Percentiles rank a stretch among this genome's conserved stretches.
Conservation (phyloP, 164 flowering plant genomes). For the Platanus orientalis region DNA sequence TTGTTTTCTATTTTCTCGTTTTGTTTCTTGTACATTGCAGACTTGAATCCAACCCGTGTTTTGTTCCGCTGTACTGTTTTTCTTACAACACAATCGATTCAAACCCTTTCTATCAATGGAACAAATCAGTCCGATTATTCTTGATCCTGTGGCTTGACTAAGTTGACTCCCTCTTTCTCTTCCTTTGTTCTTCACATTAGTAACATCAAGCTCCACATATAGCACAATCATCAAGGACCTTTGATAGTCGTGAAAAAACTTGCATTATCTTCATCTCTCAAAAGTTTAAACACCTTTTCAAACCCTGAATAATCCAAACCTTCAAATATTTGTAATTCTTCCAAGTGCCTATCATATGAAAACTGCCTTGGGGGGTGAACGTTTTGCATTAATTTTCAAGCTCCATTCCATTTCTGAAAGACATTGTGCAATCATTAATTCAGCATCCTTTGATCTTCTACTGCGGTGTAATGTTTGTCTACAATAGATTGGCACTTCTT, state of each 20-base stretch:
- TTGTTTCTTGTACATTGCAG: too few relatives aligned
- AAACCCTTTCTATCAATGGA: too few relatives aligned
- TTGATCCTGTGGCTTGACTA: too few relatives aligned
- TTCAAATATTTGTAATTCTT: constrained; percentile 24
- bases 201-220: too few relatives aligned
- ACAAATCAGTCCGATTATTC: too few relatives aligned
- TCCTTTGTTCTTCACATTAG: too few relatives aligned
- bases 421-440: background rate
- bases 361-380: background rate
- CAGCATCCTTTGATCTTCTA: constrained; percentile 12
- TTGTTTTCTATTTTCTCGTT: too few relatives aligned
- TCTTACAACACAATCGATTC: too few relatives aligned
- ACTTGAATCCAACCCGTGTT: too few relatives aligned
- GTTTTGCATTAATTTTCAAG: background rate
- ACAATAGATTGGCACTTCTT: constrained; percentile 11
- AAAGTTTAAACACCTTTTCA: constrained; percentile 17
- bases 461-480: constrained; percentile 4
- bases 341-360: constrained; percentile 19
- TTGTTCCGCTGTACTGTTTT: too few relatives aligned
- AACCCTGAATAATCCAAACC: constrained; percentile 21
- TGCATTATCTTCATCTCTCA: constrained; percentile 26
- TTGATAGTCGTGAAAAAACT: constrained; percentile 25
- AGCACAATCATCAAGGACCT: constrained; percentile 20
- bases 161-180: too few relatives aligned
- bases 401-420: constrained; percentile 1